phyloP scores from a whole-genome alignment of 2,329 filamentous ascomycete genomes.

The Diaporthe sp. region DNA sequence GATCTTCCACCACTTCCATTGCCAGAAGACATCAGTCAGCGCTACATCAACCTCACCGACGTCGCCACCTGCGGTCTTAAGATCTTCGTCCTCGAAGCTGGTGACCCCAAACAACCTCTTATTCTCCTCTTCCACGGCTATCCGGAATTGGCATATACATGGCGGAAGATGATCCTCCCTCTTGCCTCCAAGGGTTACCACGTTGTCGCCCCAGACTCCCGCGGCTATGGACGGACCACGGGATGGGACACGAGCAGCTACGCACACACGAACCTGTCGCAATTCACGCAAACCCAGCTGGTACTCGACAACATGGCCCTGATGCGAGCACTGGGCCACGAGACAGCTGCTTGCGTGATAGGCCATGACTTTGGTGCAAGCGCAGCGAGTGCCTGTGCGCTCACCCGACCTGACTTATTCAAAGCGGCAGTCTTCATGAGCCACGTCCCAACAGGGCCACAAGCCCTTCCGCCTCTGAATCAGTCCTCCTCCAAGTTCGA shows the following conservation, averaged over 20 bases:
- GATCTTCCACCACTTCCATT: conserved; percentile 46
- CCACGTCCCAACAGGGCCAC: conserved; percentile 69
- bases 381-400: conserved; percentile 66
- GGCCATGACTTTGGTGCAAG: conserved; percentile 74
- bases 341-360: conserved; percentile 60
- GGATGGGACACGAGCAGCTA: conserved; percentile 69
- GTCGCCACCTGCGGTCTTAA: conserved; percentile 61
- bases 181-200: conserved; percentile 71
- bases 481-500: background rate
- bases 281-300: conserved; percentile 25
- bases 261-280: conserved; percentile 69
- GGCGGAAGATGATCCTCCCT: conserved; percentile 70
- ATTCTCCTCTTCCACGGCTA: conserved; percentile 74
- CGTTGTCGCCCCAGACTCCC: conserved; percentile 74
- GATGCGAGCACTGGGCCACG: conserved; percentile 66
- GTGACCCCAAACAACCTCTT: conserved; percentile 59
- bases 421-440: conserved; percentile 69
- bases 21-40: conserved; percentile 63
- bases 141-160: conserved; percentile 76
- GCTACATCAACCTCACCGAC: conserved; percentile 60
- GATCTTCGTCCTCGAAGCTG: conserved; percentile 70
- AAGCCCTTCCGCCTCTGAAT: conserved; percentile 37
- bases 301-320: conserved; percentile 50
- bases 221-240: conserved; percentile 74
- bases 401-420: conserved; percentile 74